Conservation (phyloP, 2,329 filamentous ascomycete genomes). For the Cyphellophora europaea region DNA sequence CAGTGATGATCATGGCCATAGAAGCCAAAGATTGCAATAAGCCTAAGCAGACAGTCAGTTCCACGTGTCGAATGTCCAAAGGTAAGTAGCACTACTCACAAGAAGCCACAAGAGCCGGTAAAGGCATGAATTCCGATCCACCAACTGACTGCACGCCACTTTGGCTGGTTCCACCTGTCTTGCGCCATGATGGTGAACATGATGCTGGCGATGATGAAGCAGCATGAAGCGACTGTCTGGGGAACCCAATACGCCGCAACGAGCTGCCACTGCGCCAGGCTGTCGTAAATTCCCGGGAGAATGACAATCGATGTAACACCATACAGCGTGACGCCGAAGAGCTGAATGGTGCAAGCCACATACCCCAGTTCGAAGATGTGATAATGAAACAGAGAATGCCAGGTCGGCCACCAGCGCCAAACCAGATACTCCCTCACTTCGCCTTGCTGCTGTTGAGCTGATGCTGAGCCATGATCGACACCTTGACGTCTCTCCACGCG, state of each 20-base stretch:
- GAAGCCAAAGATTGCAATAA: conserved; percentile 2
- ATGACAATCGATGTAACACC: conserved; percentile 1
- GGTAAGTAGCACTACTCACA: too few relatives aligned
- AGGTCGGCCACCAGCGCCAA: conserved; percentile 5
- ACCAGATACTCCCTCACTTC: conserved; percentile 3
- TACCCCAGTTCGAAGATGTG: conserved; percentile 2
- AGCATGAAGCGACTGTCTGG: conserved; percentile 3
- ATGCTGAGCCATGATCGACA: conserved; percentile 2
- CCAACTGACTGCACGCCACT: conserved; percentile 1
- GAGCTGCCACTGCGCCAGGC: conserved; percentile 1
- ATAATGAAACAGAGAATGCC: conserved; percentile 2
- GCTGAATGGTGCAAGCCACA: conserved; percentile 3
- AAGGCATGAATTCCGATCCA: conserved; percentile 3
- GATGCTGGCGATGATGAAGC: conserved; percentile 3
- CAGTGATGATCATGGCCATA: background rate
- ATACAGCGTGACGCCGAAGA: conserved; percentile 4
- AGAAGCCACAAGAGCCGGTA: conserved; percentile 3
- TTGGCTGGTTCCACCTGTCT: conserved; percentile 2
- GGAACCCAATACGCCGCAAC: conserved; percentile 3
- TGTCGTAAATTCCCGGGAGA: conserved; percentile 1
- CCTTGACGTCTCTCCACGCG: background rate
- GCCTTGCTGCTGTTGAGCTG: conserved; percentile 1
- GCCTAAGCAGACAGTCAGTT: background rate
- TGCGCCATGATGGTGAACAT: conserved; percentile 5
- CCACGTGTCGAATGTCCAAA: too few relatives aligned